Percentiles rank a stretch among this genome's conserved stretches.
phyloP scores from a whole-genome alignment of 768 basidiomycete genomes.

The Leccinum olivaceopallidum region DNA sequence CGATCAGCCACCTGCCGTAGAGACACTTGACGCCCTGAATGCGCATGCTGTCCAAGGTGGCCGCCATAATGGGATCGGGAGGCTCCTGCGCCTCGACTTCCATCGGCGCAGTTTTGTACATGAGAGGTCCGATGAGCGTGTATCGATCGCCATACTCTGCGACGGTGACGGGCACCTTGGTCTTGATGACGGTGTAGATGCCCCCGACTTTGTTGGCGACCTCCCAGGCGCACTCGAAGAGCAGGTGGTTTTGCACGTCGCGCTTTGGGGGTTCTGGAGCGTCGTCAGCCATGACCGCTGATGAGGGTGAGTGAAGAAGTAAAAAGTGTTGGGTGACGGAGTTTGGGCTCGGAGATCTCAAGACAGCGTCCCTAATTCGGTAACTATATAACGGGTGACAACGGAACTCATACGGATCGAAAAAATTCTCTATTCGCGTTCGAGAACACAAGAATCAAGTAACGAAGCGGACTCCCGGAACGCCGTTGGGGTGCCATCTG shows the following conservation, averaged over 20 bases:
- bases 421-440: neutral
- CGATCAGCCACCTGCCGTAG: slow-evolving; percentile 98
- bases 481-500: neutral
- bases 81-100: slow-evolving; percentile 96
- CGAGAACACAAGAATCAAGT: slow-evolving; percentile 2
- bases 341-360: slow-evolving; percentile 14
- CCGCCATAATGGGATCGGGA: slow-evolving; percentile 72
- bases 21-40: slow-evolving; percentile 89
- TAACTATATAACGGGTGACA: slow-evolving; percentile 15
- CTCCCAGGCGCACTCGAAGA: slow-evolving; percentile 98
- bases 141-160: slow-evolving; percentile 95
- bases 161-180: slow-evolving; percentile 98
- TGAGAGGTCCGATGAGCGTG: slow-evolving; percentile 95
- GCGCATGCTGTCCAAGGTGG: slow-evolving; percentile 79
- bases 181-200: slow-evolving; percentile 99
- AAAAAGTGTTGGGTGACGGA: slow-evolving; percentile 1
- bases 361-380: slow-evolving; percentile 18
- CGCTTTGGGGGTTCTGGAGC: slow-evolving; percentile 41
- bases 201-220: slow-evolving; percentile 99
- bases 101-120: slow-evolving; percentile 98
- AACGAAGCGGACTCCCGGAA: neutral
- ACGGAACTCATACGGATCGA: neutral
- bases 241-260: slow-evolving; percentile 75
- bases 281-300: slow-evolving; percentile 23
- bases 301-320: slow-evolving; percentile 1